phyloP scores from a whole-genome alignment of 768 basidiomycete species.

The Paxillus rubicundulus region DNA sequence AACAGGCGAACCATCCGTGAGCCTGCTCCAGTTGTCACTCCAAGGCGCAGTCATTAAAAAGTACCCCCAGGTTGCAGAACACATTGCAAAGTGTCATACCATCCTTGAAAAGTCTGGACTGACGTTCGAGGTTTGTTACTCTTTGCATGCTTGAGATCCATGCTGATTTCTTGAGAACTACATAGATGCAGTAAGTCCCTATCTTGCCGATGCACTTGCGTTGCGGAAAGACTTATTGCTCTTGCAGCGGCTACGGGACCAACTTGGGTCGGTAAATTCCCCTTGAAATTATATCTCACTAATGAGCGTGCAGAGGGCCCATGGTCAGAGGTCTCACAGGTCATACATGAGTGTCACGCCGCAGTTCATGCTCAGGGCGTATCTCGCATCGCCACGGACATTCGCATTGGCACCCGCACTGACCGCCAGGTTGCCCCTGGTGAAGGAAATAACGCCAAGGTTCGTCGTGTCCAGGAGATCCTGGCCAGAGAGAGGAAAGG shows the following conservation, averaged over 20 bases:
- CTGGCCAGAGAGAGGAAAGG: constrained; percentile 39
- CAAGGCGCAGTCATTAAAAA: constrained; percentile 10
- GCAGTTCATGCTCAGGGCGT: constrained; percentile 79
- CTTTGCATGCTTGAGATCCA: not conserved
- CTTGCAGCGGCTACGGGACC: constrained; percentile 81
- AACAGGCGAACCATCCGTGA: constrained; percentile 67
- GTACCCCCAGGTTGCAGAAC: constrained; percentile 58
- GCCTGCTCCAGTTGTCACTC: constrained; percentile 14
- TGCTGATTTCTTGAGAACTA: not conserved
- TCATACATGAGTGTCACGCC: constrained; percentile 88
- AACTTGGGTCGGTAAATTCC: constrained; percentile 58
- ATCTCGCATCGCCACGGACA: constrained; percentile 83
- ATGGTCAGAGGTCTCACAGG: constrained; percentile 79
- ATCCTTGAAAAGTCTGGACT: constrained; percentile 83
- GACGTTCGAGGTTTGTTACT: constrained; percentile 64
- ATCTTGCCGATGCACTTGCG: constrained; percentile 33
- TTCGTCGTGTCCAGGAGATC: constrained; percentile 79
- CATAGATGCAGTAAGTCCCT: constrained; percentile 38
- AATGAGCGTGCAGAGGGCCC: constrained; percentile 59
- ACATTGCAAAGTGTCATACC: constrained; percentile 79
- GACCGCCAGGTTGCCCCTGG: constrained; percentile 63
- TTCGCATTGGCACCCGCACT: constrained; percentile 89
- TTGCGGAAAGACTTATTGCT: constrained; percentile 5
- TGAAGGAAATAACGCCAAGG: constrained; percentile 75
- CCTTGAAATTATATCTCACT: not conserved